Percentiles rank a stretch among this genome's conserved stretches.
These are phyloP conservation scores for Hirsutella thompsonii DNA, from an alignment of 2,329 filamentous ascomycete genomes.

Conservation along the genomic window DNA sequence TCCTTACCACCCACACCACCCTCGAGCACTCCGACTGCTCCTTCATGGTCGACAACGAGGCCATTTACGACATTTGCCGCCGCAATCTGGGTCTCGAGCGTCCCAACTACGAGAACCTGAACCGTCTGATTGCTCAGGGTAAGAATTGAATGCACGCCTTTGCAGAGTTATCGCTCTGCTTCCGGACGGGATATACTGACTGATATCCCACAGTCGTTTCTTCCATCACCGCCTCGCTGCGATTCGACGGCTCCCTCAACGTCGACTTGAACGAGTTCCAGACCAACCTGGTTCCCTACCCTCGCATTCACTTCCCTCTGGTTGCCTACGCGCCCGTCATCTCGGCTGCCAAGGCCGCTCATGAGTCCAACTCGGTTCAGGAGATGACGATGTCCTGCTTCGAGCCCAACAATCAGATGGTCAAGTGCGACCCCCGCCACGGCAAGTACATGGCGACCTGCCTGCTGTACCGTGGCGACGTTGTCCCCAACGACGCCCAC, in stretches of 20 bases:
- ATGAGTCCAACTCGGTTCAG: slow-evolving; percentile 96
- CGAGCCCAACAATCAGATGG: slow-evolving; percentile 99
- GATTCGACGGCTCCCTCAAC: slow-evolving; percentile 97
- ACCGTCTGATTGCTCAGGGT: slow-evolving; percentile 96
- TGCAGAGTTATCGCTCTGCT: neutral
- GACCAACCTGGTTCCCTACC: slow-evolving; percentile 98
- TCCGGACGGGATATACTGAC: neutral
- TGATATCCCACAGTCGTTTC: slow-evolving; percentile 59
- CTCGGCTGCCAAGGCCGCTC: slow-evolving; percentile 86
- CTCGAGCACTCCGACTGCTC: slow-evolving; percentile 99
- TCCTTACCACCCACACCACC: slow-evolving; percentile 96
- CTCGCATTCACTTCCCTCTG: slow-evolving; percentile 97
- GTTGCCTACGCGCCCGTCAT: slow-evolving; percentile 92
- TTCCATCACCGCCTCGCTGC: slow-evolving; percentile 94
- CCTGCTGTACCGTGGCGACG: slow-evolving; percentile 94
- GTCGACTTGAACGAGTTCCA: slow-evolving; percentile 99
- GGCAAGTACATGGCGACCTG: slow-evolving; percentile 99
- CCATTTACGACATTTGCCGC: slow-evolving; percentile 98
- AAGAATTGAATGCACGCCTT: slow-evolving; percentile 11
- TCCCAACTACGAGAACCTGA: slow-evolving; percentile 97
- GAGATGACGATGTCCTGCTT: slow-evolving; percentile 99
- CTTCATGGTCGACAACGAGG: slow-evolving; percentile 99
- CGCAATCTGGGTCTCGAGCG: slow-evolving; percentile 95
- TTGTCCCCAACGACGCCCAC: slow-evolving; percentile 93
- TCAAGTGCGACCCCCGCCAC: slow-evolving; percentile 96